These are phyloP conservation scores for Ricinus communis DNA, from an alignment of 345 rosid genomes.

Conservation along the genomic window DNA sequence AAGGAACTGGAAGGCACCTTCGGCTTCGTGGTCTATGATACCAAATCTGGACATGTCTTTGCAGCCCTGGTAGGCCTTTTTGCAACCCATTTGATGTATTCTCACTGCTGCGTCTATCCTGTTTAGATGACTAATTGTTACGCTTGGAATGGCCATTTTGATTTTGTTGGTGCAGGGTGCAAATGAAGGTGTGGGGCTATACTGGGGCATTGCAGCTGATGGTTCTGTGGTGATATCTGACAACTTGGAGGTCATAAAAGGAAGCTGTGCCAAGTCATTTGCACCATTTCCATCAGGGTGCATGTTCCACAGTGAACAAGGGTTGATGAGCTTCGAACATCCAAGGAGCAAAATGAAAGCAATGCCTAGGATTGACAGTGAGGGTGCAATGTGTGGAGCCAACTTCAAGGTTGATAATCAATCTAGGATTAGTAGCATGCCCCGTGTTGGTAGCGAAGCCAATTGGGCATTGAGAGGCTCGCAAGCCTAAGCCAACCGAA, in stretches of 20 bases:
- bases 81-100: neutral
- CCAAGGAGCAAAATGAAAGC: constrained; percentile 76
- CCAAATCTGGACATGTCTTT: constrained; percentile 69
- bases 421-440: constrained; percentile 58
- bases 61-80: constrained; percentile 56
- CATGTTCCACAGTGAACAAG: constrained; percentile 77
- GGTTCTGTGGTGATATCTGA: constrained; percentile 84
- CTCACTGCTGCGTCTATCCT: neutral
- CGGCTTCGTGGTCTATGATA: constrained; percentile 81
- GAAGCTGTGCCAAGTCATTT: constrained; percentile 87
- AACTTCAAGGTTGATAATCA: constrained; percentile 80
- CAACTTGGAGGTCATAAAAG: constrained; percentile 69
- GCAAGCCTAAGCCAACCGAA: constrained; percentile 6
- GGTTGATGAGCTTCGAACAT: constrained; percentile 88
- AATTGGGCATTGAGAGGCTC: constrained; percentile 70
- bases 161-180: constrained; percentile 57
- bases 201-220: constrained; percentile 90
- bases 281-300: constrained; percentile 90
- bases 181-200: constrained; percentile 64
- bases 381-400: constrained; percentile 82
- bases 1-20: constrained; percentile 85
- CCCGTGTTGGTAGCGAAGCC: constrained; percentile 82
- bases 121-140: neutral
- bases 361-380: constrained; percentile 88
- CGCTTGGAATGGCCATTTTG: neutral